Percentiles rank a stretch among this genome's conserved stretches.
phyloP scores from a whole-genome alignment of 345 rosid species.

The Ceriops decandra region DNA sequence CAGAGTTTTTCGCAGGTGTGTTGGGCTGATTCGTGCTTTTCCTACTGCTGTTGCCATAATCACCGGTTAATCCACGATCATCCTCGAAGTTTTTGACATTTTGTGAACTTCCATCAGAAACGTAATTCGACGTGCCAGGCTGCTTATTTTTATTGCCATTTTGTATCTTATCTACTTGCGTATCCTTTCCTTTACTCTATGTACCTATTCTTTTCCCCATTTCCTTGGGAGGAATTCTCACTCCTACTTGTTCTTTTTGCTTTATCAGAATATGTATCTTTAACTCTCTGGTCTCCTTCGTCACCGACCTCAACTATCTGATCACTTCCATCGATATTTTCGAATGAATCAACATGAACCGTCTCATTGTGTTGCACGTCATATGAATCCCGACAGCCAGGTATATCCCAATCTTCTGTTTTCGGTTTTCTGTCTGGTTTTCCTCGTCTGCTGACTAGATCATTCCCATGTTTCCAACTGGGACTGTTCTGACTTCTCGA shows the following conservation, averaged over 20 bases:
- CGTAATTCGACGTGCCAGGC: neutral
- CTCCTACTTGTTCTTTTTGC: constrained; percentile 17
- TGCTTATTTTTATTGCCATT: constrained; percentile 17
- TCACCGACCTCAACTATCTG: constrained; percentile 37
- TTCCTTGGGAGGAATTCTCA: constrained; percentile 18
- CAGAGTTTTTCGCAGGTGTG: constrained; percentile 20
- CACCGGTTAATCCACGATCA: neutral
- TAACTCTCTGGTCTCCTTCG: constrained; percentile 28
- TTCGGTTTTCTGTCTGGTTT: constrained; percentile 16
- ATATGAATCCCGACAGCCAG: constrained; percentile 13
- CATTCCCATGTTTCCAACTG: constrained; percentile 28
- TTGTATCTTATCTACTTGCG: constrained; percentile 16
- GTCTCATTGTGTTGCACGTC: constrained; percentile 17
- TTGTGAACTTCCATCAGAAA: no score
- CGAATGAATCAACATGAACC: constrained; percentile 8
- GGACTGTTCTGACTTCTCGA: constrained; percentile 21
- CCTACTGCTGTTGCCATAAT: constrained; percentile 10
- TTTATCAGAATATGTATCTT: constrained; percentile 35
- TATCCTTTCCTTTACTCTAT: constrained; percentile 20
- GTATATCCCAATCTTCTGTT: constrained; percentile 16
- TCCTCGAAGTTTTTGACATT: no score
- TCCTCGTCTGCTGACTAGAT: constrained; percentile 32
- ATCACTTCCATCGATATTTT: constrained; percentile 22
- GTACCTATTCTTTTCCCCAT: constrained; percentile 9
- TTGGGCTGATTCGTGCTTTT: constrained; percentile 27